phyloP scores from a whole-genome alignment of 306 rosid genomes.

The Morella rubra region DNA sequence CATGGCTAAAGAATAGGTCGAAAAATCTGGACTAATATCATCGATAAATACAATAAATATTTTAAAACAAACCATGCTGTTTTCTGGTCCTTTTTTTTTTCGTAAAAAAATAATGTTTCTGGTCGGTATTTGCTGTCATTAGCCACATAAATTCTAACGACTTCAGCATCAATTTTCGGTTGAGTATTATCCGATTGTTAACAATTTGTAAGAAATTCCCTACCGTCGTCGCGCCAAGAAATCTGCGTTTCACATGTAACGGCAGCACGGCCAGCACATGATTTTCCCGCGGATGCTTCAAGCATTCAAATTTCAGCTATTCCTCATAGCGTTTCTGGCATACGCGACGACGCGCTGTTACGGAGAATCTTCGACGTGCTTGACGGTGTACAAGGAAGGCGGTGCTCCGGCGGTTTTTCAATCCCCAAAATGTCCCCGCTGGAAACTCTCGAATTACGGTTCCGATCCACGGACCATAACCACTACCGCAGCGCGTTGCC shows the following conservation, averaged over 20 bases:
- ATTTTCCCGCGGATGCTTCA: slow-evolving; percentile 9
- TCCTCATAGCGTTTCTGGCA: slow-evolving; percentile 44
- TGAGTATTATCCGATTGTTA: too few species aligned
- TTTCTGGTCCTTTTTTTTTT: too few species aligned
- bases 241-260: neutral
- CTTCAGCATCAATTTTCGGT: too few species aligned
- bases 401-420: slow-evolving; percentile 92
- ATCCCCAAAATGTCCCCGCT: slow-evolving; percentile 91
- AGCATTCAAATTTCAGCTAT: neutral
- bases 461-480: slow-evolving; percentile 40
- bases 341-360: slow-evolving; percentile 21
- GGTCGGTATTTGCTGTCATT: too few species aligned
- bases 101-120: too few species aligned
- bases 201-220: too few species aligned
- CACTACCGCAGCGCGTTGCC: slow-evolving; percentile 58
- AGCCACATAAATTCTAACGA: too few species aligned
- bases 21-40: too few species aligned
- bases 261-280: neutral
- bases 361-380: slow-evolving; percentile 78
- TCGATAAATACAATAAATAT: too few species aligned
- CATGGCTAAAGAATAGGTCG: too few species aligned
- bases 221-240: too few species aligned
- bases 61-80: too few species aligned
- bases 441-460: slow-evolving; percentile 63
- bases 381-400: slow-evolving; percentile 73